Base-by-base conservation (phyloP, 2,329 filamentous ascomycete genomes). In the Cladophialophora yegresii region DNA sequence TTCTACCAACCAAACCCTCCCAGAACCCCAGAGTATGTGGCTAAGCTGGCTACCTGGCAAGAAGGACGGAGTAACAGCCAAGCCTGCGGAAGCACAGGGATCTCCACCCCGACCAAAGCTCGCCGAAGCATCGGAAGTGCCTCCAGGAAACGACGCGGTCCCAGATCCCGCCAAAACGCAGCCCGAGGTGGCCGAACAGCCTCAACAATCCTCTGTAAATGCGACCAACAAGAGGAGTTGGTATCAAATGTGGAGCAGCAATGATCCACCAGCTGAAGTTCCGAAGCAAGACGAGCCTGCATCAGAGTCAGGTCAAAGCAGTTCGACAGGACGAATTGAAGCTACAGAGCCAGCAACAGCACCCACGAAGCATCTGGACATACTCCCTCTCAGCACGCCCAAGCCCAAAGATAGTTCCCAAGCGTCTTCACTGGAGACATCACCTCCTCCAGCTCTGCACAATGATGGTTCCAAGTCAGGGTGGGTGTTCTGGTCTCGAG, bases 171-270 rank as follows among this genome's bases (percentile, higher is more conserved):
- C 64, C 69, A 49, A 43, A 67, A 16, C 33, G 56, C 51, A 66
- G 70, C 50, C 69, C 65, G 32, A 69, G 73, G 50, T 54, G 68
- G 54, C 56, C 54, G 26, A 36, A 70, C 67, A 69, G 56, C 65
- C 33, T 33, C 67, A 54, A 65, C 9, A 30, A 49, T 16, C 23
- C 67, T 8, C 43, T 22, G 43, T 32, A 12, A 60, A 26, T 20
- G 40, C 33, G 62, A 32, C 43, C 51, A 75, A 30, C 74, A 80
- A 77, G 62, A 74, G 77, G 58, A 78, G 77, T 50, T 80, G 78
- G 79, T 72, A 80, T 62, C 78, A 79, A 63, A 78, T 80, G 74
- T 80, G 76, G 78, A 75, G 75, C 63, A 76, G 59, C 47, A 76
- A 60, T 43, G 67, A 67, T 45, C 12, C 54, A 32, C 28, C 69